Percentiles rank a stretch among this genome's conserved stretches.
phyloP scores from a whole-genome alignment of 257 asterid species.

The Capsicum chinense region DNA sequence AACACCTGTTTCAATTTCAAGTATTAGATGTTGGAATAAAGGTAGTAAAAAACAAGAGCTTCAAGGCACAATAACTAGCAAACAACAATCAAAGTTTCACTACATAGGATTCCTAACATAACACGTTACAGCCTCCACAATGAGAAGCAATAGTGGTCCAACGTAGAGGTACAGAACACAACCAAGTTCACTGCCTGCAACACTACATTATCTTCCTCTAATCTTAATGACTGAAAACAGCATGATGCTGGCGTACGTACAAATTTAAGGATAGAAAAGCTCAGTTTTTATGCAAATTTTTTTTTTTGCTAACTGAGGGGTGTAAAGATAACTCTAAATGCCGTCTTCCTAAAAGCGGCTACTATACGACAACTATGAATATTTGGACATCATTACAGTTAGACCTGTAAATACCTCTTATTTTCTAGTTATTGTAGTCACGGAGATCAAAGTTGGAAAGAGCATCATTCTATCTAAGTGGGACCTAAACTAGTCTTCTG shows the following conservation, averaged over 20 bases:
- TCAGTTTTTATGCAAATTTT: not conserved
- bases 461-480: not conserved
- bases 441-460: not conserved
- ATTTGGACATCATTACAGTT: not conserved
- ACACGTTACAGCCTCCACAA: not conserved
- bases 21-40: not conserved
- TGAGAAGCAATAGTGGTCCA: not conserved
- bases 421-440: not conserved
- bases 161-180: not conserved
- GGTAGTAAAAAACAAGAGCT: not conserved
- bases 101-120: not conserved
- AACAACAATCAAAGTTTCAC: not conserved
- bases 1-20: conserved; percentile 44
- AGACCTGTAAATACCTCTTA: not conserved
- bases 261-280: not conserved
- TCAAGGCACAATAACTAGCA: not conserved
- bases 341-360: not conserved
- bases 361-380: not conserved
- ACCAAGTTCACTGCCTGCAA: not conserved
- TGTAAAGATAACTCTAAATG: not conserved
- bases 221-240: conserved; percentile 1
- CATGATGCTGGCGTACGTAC: not conserved
- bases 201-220: not conserved
- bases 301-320: not conserved
- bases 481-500: not conserved